Evolutionary conservation across 345 rosid species (phyloP), one percentile per base, ranked within the genome.

Genomic region (Pelargonium nanum): DNA sequence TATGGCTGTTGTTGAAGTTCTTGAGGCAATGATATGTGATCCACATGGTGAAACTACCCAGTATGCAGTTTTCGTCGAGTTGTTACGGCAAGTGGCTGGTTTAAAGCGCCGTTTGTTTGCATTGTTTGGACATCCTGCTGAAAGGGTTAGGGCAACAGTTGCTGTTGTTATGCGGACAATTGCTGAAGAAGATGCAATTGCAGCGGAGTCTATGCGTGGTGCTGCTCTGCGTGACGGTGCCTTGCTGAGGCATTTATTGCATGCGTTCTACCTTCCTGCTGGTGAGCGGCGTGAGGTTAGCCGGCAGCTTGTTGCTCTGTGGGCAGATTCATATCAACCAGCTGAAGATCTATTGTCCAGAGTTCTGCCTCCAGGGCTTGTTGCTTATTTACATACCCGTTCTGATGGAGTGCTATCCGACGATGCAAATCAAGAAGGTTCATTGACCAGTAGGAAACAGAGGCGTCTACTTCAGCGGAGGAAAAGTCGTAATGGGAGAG

Each of bases 111-210:
- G 99, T 55, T 78, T 93, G 60, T 89, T 93, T 84, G 83, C 97
- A n/a, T 76, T 93, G 72, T 93, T 93, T 83, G 99, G 89, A 59
- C 99, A 93, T 72, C 99, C 99, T 65, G 97, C 96, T 25, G 99
- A 93, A 81, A 93, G 96, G 73, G 85, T 87, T 40, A 86, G 96
- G 81, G 99, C 89, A 85, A 85, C 83, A 63, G 87, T 93, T 63
- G 99, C 97, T 56, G 91, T 93, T 28, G 82, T 93, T 68, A 93
- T 93, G 99, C 94, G 99, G 58, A 84, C 99, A 16, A 93, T 93
- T 72, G 99, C 99, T 19, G 99, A 93, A 77, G 99, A 93, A 80
- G 99, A 93, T 83, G 99, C 99, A 72, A 87, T 93, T 78, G 99
- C 99, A 10, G 99, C 99, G 25, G 99, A 93, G 76, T 87, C 94